These are phyloP conservation scores for Fraxinus excelsior DNA, from an alignment of 257 asterid genomes.

Conservation along the genomic window DNA sequence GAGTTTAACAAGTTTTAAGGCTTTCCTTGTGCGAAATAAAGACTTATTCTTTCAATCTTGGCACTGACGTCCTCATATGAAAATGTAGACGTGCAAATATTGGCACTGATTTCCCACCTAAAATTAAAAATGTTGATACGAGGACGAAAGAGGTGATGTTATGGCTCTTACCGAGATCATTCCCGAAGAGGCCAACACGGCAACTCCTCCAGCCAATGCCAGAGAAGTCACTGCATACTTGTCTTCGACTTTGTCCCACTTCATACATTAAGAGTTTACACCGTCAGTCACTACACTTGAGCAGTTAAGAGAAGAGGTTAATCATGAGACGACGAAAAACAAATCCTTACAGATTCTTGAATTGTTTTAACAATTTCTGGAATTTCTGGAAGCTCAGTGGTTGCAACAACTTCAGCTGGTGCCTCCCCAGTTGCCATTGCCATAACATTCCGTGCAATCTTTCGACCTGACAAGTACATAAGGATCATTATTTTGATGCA, in stretches of 20 bases:
- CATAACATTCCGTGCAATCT: conserved; percentile 57
- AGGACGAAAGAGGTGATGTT: not conserved
- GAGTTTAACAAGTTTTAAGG: not conserved
- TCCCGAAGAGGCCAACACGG: conserved; percentile 67
- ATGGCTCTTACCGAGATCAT: conserved; percentile 54
- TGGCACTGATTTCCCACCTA: not conserved
- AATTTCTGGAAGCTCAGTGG: conserved; percentile 63
- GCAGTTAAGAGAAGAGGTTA: not conserved
- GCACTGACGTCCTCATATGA: too few relatives aligned
- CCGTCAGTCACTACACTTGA: not conserved
- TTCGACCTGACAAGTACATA: conserved; percentile 46
- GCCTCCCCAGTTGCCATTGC: conserved; percentile 84
- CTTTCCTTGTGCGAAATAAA: not conserved
- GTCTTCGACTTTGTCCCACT: conserved; percentile 94
- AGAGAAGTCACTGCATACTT: conserved; percentile 84
- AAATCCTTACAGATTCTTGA: conserved; percentile 60
- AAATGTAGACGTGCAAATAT: too few relatives aligned
- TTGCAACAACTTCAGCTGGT: conserved; percentile 52
- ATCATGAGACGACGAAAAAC: not conserved
- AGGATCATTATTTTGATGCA: not conserved
- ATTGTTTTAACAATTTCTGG: conserved; percentile 60
- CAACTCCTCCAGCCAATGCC: conserved; percentile 65
- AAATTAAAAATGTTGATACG: not conserved
- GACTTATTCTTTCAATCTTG: not conserved
- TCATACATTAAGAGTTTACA: not conserved